Conservation (phyloP, 2,329 filamentous ascomycete species). For the Akanthomyces uredinophilus region DNA sequence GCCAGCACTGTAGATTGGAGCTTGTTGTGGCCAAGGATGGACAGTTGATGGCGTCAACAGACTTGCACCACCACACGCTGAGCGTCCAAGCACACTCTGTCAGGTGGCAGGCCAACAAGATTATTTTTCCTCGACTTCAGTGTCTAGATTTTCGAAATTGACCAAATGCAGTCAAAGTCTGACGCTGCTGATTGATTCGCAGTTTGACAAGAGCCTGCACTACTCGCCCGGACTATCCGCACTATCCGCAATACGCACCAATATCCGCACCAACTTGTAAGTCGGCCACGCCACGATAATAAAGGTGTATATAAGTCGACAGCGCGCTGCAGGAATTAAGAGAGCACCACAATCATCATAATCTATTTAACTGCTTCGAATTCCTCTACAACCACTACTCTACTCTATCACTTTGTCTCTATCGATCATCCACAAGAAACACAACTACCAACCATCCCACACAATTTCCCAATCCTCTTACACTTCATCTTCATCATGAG, state of each 20-base stretch:
- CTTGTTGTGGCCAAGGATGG: too few species aligned
- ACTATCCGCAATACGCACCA: slow-evolving; percentile 12
- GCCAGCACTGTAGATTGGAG: background rate
- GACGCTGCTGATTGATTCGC: too few species aligned
- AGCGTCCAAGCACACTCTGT: too few species aligned
- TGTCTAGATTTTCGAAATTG: too few species aligned
- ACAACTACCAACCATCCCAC: background rate
- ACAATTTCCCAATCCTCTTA: background rate
- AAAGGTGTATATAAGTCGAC: background rate
- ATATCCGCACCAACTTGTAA: slow-evolving; percentile 6
- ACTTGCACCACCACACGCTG: too few species aligned
- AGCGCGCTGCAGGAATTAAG: background rate
- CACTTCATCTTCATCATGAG: background rate
- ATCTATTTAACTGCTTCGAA: background rate
- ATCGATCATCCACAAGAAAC: too few species aligned
- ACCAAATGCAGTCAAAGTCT: too few species aligned
- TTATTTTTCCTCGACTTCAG: too few species aligned
- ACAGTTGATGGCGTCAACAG: too few species aligned
- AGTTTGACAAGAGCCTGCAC: background rate
- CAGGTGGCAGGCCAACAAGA: too few species aligned
- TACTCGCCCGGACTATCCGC: background rate
- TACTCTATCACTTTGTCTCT: too few species aligned
- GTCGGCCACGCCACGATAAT: background rate
- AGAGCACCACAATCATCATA: background rate
- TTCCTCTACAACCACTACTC: background rate